Percentiles rank a stretch among this genome's conserved stretches.
phyloP scores from a whole-genome alignment of 257 asterid species.

The Nicotiana tabacum region DNA sequence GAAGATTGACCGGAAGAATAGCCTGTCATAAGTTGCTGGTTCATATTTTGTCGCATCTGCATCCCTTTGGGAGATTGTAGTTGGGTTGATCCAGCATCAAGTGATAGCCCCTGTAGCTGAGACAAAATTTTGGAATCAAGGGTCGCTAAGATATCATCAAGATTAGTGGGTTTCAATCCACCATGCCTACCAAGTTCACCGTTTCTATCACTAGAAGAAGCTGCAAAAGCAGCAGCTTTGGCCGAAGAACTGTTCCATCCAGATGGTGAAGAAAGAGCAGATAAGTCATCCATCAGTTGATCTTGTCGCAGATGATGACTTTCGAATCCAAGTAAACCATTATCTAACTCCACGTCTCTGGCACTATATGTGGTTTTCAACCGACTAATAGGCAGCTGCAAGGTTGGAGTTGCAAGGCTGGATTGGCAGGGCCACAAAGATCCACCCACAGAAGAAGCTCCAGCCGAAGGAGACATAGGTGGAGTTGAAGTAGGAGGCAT shows the following conservation, averaged over 20 bases:
- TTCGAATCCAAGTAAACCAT: slow-evolving; percentile 12
- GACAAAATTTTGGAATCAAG: slow-evolving; percentile 24
- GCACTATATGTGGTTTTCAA: slow-evolving; percentile 27
- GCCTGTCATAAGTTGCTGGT: slow-evolving; percentile 19
- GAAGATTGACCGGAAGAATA: slow-evolving; percentile 18
- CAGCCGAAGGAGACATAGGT: slow-evolving; percentile 28
- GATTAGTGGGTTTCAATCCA: slow-evolving; percentile 25
- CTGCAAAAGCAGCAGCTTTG: slow-evolving; percentile 10
- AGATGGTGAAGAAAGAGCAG: slow-evolving; percentile 28
- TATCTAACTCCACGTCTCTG: slow-evolving; percentile 22
- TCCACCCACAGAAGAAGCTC: slow-evolving; percentile 22
- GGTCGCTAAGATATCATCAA: slow-evolving; percentile 24
- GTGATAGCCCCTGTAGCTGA: slow-evolving; percentile 26
- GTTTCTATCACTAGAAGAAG: slow-evolving; percentile 16
- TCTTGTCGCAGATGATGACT: slow-evolving; percentile 14
- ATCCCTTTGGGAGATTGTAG: slow-evolving; percentile 22
- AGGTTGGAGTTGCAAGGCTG: slow-evolving; percentile 23
- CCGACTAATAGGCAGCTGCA: slow-evolving; percentile 33
- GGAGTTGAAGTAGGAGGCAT: slow-evolving; percentile 30
- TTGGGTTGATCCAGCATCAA: slow-evolving; percentile 18
- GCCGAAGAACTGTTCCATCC: slow-evolving; percentile 18
- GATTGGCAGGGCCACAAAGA: slow-evolving; percentile 27
- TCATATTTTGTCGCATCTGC: slow-evolving; percentile 21
- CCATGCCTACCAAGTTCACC: slow-evolving; percentile 14
- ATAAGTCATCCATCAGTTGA: slow-evolving; percentile 26